Evolutionary conservation across 108 stramenopile species (phyloP).

Genomic region (Cyclotella distinguenda): DNA sequence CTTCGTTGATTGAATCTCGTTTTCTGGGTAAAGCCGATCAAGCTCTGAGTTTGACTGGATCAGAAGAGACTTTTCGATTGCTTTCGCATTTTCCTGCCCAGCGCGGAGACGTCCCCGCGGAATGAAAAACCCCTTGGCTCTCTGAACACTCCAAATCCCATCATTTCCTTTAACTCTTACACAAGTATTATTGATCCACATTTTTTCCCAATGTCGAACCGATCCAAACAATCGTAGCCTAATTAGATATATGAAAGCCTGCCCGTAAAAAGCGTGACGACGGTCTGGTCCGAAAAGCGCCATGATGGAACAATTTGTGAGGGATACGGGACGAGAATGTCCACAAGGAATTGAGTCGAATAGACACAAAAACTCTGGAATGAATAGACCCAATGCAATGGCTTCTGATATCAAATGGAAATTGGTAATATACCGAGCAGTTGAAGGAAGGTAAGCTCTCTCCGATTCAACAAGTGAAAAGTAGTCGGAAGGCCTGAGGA

Average conservation of each 20-base stretch:
- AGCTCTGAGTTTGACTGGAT: neutral
- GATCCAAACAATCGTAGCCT: slow-evolving; percentile 74
- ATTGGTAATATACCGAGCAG: slow-evolving; percentile 61
- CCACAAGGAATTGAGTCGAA: slow-evolving; percentile 36
- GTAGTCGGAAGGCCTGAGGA: slow-evolving; percentile 72
- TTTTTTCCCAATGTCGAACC: slow-evolving; percentile 80
- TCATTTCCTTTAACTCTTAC: slow-evolving; percentile 28
- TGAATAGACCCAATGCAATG: slow-evolving; percentile 62
- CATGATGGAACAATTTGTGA: slow-evolving; percentile 23
- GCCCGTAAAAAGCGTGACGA: slow-evolving; percentile 42
- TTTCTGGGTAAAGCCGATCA: neutral
- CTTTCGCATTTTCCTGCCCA: slow-evolving; percentile 13
- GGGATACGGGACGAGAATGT: slow-evolving; percentile 13
- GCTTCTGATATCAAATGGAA: slow-evolving; percentile 71
- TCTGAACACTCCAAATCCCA: slow-evolving; percentile 39
- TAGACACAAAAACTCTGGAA: slow-evolving; percentile 72
- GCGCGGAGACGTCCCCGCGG: slow-evolving; percentile 25
- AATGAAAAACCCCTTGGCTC: slow-evolving; percentile 29
- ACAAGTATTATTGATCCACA: slow-evolving; percentile 72
- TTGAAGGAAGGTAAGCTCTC: slow-evolving; percentile 70
- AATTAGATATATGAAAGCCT: slow-evolving; percentile 46
- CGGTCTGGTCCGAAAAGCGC: slow-evolving; percentile 44
- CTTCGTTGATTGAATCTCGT: too few relatives aligned
- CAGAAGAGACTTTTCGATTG: slow-evolving; percentile 15
- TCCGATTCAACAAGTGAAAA: slow-evolving; percentile 58